A percentile compares a stretch with the other conserved stretches of the same genome.
These are phyloP conservation scores for Hypocrella siamensis DNA, from an alignment of 2,329 filamentous ascomycete species.

Conservation along the genomic window DNA sequence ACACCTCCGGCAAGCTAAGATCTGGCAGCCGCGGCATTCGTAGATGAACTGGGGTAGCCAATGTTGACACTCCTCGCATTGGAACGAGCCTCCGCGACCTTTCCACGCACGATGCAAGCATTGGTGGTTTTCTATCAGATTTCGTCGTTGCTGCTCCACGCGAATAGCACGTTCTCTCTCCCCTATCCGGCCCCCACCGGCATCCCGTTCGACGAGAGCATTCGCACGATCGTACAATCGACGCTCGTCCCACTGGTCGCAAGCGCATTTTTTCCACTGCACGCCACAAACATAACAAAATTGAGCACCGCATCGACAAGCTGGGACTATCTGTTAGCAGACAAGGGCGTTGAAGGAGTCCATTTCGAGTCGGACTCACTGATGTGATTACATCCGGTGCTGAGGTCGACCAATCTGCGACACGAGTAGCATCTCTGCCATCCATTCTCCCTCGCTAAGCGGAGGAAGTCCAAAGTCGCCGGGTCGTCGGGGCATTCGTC, in stretches of 20 bases:
- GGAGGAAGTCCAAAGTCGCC: constrained; percentile 20
- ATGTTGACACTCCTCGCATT: constrained; percentile 4
- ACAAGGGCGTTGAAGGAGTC: neutral
- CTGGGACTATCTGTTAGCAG: constrained; percentile 9
- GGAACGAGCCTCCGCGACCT: neutral
- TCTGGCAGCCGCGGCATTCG: constrained; percentile 26
- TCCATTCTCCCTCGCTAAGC: constrained; percentile 21
- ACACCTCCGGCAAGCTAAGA: constrained; percentile 29
- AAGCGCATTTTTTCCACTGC: constrained; percentile 23
- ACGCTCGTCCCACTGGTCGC: constrained; percentile 20
- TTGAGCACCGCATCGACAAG: constrained; percentile 27
- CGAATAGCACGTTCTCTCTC: neutral
- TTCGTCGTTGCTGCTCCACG: neutral
- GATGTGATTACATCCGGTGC: constrained; percentile 39
- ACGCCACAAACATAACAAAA: constrained; percentile 34
- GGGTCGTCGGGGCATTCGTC: constrained; percentile 32
- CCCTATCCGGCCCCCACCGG: neutral
- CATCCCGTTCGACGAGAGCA: constrained; percentile 1
- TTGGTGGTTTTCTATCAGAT: constrained; percentile 2
- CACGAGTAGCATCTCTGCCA: constrained; percentile 38
- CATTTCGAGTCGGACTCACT: constrained; percentile 22
- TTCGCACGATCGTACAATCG: neutral
- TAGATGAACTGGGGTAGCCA: constrained; percentile 24
- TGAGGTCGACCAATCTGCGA: constrained; percentile 28
- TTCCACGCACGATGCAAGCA: neutral